A percentile compares a stretch with the other conserved stretches of the same genome.
Evolutionary conservation across 2,329 filamentous ascomycete species (phyloP).

Genomic region (Alternaria angustiovoidea): DNA sequence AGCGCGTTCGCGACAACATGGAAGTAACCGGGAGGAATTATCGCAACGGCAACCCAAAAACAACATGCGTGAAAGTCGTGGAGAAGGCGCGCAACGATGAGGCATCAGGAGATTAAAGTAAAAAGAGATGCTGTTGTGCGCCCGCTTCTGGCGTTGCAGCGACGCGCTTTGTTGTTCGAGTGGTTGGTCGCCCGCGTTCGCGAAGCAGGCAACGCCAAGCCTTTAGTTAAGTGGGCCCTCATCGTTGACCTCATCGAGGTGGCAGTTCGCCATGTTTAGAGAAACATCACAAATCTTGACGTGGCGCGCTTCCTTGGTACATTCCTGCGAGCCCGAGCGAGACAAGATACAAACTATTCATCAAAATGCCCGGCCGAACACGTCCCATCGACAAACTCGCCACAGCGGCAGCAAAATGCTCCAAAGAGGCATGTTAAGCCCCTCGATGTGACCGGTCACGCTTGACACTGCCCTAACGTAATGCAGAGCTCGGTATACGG

Average conservation of each 20-base stretch:
- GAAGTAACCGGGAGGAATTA: slow-evolving; percentile 21
- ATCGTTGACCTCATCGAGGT: slow-evolving; percentile 23
- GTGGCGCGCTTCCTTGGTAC: not conserved
- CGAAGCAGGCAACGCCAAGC: slow-evolving; percentile 24
- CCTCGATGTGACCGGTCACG: slow-evolving; percentile 6
- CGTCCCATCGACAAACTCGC: slow-evolving; percentile 75
- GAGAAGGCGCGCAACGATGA: slow-evolving; percentile 21
- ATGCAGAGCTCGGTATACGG: slow-evolving; percentile 82
- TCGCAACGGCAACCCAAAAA: slow-evolving; percentile 11
- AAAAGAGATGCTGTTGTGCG: slow-evolving; percentile 22
- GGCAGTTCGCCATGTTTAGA: not conserved
- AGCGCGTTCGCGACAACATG: slow-evolving; percentile 54
- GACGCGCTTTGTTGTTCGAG: slow-evolving; percentile 42
- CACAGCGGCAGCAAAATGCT: slow-evolving; percentile 70
- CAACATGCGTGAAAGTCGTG: slow-evolving; percentile 6
- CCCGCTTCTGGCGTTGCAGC: slow-evolving; percentile 15
- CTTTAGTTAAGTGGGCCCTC: slow-evolving; percentile 16
- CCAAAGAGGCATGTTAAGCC: slow-evolving; percentile 63
- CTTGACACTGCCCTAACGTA: not conserved
- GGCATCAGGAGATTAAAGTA: slow-evolving; percentile 33
- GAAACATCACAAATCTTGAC: not conserved
- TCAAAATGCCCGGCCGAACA: slow-evolving; percentile 52
- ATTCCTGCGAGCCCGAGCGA: not conserved
- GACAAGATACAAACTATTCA: not conserved
- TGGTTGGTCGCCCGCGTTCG: slow-evolving; percentile 31